Evolutionary conservation across 202 grass and related monocot species (phyloP).

Genomic region (Zoysia matrella): DNA sequence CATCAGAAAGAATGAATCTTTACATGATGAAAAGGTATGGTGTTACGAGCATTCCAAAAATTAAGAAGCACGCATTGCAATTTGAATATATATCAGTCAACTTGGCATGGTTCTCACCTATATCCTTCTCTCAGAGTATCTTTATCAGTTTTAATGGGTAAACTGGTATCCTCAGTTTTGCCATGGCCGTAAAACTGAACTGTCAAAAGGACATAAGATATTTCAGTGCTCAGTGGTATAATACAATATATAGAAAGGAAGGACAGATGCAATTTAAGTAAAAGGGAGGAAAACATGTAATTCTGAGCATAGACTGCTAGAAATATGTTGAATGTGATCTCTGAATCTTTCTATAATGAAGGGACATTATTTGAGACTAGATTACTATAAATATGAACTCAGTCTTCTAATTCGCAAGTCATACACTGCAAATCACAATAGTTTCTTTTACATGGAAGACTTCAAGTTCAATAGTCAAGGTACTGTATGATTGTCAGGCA

Average conservation of each 20-base stretch:
- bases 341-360: constrained; percentile 10
- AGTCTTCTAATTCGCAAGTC: constrained; percentile 24
- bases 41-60: not conserved
- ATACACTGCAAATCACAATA: constrained; percentile 8
- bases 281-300: not conserved
- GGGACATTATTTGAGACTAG: not conserved
- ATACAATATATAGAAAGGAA: constrained; percentile 16
- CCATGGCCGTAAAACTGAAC: constrained; percentile 85
- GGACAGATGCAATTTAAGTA: constrained; percentile 1
- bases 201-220: constrained; percentile 32
- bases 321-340: not conserved
- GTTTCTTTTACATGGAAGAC: not conserved
- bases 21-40: not conserved
- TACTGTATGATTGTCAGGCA: not conserved
- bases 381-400: not conserved
- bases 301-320: not conserved
- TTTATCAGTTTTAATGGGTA: constrained; percentile 83
- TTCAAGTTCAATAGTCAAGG: not conserved
- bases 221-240: constrained; percentile 19
- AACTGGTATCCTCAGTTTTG: constrained; percentile 46
- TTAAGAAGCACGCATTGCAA: not conserved
- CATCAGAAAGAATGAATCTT: constrained; percentile 93
- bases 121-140: constrained; percentile 94
- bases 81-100: not conserved
- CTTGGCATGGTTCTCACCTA: constrained; percentile 43